These are phyloP conservation scores for Candida qinlingensis DNA, from an alignment of 805 yeast species.

Conservation along the genomic window DNA sequence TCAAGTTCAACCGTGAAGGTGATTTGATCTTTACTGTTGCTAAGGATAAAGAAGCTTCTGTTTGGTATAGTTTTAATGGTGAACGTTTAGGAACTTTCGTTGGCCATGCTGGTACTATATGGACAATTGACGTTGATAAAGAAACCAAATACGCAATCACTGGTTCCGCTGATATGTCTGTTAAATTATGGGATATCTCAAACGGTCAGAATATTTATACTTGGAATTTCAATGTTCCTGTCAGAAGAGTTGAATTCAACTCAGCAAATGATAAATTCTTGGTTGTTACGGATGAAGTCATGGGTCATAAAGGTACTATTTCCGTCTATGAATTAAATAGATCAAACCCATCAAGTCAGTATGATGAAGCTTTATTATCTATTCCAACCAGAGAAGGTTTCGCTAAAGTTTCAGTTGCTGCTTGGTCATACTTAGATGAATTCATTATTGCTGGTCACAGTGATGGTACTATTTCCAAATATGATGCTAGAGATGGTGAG, in stretches of 20 bases:
- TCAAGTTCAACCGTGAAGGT: conserved; percentile 92
- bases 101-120: conserved; percentile 90
- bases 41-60: conserved; percentile 82
- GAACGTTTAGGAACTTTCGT: conserved; percentile 91
- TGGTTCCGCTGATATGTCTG: conserved; percentile 85
- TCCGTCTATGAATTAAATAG: conserved; percentile 57
- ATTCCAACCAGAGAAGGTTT: conserved; percentile 58
- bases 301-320: conserved; percentile 82
- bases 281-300: conserved; percentile 83
- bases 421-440: conserved; percentile 75
- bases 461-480: conserved; percentile 80
- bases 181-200: conserved; percentile 78
- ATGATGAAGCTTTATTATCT: conserved; percentile 49
- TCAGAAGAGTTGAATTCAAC: conserved; percentile 81
- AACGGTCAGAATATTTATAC: conserved; percentile 72
- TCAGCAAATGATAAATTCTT: conserved; percentile 65
- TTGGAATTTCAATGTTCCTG: conserved; percentile 79
- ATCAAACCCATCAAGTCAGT: conserved; percentile 41
- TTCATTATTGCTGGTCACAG: conserved; percentile 82
- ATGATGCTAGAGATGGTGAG: conserved; percentile 72
- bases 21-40: conserved; percentile 89
- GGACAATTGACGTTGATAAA: conserved; percentile 85
- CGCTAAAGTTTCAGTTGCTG: conserved; percentile 72
- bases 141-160: conserved; percentile 70
- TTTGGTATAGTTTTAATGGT: conserved; percentile 94